phyloP scores from a whole-genome alignment of 495 filamentous ascomycete genomes.

The Lentithecium fluviatile region DNA sequence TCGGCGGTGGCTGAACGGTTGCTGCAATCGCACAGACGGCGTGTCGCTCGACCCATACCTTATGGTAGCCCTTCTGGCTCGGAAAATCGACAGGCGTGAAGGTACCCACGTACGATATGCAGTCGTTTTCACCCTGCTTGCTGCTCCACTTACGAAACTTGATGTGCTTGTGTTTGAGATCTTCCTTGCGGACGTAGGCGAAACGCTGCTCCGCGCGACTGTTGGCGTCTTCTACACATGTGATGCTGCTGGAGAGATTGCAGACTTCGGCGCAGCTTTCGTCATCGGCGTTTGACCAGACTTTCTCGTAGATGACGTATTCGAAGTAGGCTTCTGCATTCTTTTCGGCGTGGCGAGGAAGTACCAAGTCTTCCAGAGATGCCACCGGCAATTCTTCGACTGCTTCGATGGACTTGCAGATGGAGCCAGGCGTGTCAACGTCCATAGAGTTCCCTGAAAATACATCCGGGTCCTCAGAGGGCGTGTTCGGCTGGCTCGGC shows the following conservation, averaged over 20 bases:
- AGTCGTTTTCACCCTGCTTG: neutral
- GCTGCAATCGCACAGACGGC: neutral
- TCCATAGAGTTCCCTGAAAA: no score
- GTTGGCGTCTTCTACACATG: neutral
- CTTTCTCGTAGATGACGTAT: neutral
- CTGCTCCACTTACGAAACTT: neutral
- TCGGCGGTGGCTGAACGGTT: neutral
- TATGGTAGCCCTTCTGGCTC: neutral
- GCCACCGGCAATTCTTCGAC: no score
- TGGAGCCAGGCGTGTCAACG: no score
- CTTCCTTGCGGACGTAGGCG: neutral
- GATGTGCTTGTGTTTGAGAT: neutral
- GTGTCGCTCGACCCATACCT: conserved; percentile 12
- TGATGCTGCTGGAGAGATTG: neutral
- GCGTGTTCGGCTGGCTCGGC: no score
- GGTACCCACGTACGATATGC: neutral
- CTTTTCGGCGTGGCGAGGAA: neutral
- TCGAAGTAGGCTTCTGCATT: neutral
- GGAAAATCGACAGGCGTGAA: neutral
- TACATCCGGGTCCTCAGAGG: no score
- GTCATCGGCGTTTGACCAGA: neutral
- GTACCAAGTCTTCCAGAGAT: no score
- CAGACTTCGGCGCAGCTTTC: no score
- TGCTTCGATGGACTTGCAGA: no score
- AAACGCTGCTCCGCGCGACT: neutral